Percentiles rank a stretch among this genome's conserved stretches.
phyloP scores from a whole-genome alignment of 495 filamentous ascomycete species.

The Talaromyces liani region DNA sequence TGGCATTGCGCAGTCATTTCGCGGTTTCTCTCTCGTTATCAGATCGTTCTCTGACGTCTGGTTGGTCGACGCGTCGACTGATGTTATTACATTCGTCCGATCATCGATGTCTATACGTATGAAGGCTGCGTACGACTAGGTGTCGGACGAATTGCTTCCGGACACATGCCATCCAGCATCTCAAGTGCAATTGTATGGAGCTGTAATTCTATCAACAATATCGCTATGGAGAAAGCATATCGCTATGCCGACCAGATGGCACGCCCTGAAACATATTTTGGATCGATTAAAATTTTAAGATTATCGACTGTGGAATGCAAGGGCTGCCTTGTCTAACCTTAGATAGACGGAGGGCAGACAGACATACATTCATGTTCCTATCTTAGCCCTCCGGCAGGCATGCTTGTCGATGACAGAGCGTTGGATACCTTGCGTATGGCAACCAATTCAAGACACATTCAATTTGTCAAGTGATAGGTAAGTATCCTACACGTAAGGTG shows the following conservation, averaged over 20 bases:
- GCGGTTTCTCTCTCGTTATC: slow-evolving; percentile 1
- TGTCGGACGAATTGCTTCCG: not conserved
- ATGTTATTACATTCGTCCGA: not conserved
- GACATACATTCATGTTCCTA: not conserved
- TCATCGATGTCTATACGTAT: not conserved
- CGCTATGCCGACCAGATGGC: not conserved
- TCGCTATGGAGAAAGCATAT: not conserved
- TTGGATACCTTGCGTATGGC: not conserved
- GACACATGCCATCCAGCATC: not conserved
- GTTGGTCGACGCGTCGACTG: not conserved
- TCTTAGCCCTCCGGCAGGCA: not conserved
- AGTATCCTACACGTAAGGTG: not conserved
- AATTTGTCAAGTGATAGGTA: not conserved
- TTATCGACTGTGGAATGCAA: slow-evolving; percentile 3
- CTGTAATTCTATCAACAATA: not conserved
- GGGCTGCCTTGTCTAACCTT: not conserved
- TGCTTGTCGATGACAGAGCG: not conserved
- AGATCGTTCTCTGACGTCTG: not conserved
- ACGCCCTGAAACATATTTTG: not conserved
- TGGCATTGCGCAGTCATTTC: not conserved
- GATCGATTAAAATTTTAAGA: not conserved
- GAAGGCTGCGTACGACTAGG: not conserved
- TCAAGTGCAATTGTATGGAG: not conserved
- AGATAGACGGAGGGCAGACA: not conserved
- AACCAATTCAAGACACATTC: not conserved